Percentiles rank a stretch among this genome's conserved stretches.
phyloP scores from a whole-genome alignment of 306 rosid species.

The Quercus ilex region DNA sequence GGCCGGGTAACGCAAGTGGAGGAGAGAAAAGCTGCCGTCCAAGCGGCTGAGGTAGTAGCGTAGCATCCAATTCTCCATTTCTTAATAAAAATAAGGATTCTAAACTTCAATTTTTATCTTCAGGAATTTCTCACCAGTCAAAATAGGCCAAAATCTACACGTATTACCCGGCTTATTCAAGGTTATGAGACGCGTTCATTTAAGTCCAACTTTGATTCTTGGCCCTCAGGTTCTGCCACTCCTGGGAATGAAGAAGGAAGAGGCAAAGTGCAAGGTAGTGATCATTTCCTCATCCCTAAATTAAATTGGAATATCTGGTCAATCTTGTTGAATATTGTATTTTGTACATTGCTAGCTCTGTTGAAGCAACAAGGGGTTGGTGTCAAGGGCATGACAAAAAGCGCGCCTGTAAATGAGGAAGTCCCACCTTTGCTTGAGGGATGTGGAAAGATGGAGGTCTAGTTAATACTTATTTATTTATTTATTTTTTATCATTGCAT shows the following conservation, averaged over 20 bases:
- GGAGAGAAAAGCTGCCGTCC: slow-evolving; percentile 85
- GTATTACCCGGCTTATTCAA: slow-evolving; percentile 89
- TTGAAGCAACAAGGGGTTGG: slow-evolving; percentile 99
- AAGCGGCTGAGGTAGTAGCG: slow-evolving; percentile 77
- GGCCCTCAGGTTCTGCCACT: slow-evolving; percentile 88
- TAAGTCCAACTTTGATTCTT: slow-evolving; percentile 89
- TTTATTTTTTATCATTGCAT: neutral
- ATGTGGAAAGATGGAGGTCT: slow-evolving; percentile 96
- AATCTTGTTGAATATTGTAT: slow-evolving; percentile 17
- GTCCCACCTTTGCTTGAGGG: slow-evolving; percentile 97
- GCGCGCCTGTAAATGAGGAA: slow-evolving; percentile 73
- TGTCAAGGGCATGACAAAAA: slow-evolving; percentile 80
- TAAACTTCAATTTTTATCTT: slow-evolving; percentile 20
- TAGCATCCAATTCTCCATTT: slow-evolving; percentile 23
- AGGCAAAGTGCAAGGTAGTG: slow-evolving; percentile 96
- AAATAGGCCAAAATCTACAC: slow-evolving; percentile 81
- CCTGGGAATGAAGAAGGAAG: slow-evolving; percentile 92
- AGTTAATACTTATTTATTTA: neutral
- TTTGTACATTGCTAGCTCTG: slow-evolving; percentile 61
- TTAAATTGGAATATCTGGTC: slow-evolving; percentile 10
- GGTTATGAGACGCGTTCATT: slow-evolving; percentile 92
- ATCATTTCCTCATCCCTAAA: slow-evolving; percentile 18
- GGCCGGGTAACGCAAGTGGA: slow-evolving; percentile 97
- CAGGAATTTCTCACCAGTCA: slow-evolving; percentile 83
- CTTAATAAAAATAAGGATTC: slow-evolving; percentile 21